Base-by-base conservation (phyloP, 2,329 filamentous ascomycete species). In the Tolypocladium amazonense region DNA sequence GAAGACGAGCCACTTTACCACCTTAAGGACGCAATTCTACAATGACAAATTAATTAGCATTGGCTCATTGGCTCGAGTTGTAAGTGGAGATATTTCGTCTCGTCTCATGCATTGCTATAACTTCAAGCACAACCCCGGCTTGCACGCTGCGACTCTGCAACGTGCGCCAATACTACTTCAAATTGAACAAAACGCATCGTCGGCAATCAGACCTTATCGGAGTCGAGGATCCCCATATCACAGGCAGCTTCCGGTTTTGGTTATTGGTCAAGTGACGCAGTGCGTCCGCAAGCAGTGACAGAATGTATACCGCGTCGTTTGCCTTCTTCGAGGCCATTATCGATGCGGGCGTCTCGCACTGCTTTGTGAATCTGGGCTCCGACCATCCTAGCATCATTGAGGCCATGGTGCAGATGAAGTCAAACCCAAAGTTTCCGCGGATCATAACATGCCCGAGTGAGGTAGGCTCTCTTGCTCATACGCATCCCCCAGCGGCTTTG, bases 371-470 rank as follows among this genome's bases (percentile, higher is more conserved):
- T 67, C 75, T 88, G 39, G 86, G 86, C 18, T 86, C 82, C 37
- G 86, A 88, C 65, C 86, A 92, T 68, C 89, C 89, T 1, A 86
- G 84, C 47, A 89, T 92, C 68, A 84, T 92, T 38, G 89, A 92
- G 72, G 89, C 89, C 11, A 90, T 92, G 72, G 86, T 90, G 62
- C 88, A 88, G 69, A 88, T 61, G 87, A 89, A 67, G 83, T 80
- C 63, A 88, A 79, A 78, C 56, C 82, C 77, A 37, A 77, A 81
- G 23, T 91, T 91, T 61, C 88, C 88, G 2, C 81, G 78, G 57
- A 88, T 92, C 62, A 88, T 92, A 59, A 92, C 89, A 27, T 92
- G 88, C 68, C 89, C 89, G 0, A 90, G 90, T 65, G 89, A 92
- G 80, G 87, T 88, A 76, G n/a, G 12, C 41, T 45, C 41, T n/a